Base-by-base conservation (phyloP, 148 eudicot genomes). In the Tetragonia tetragonoides region DNA sequence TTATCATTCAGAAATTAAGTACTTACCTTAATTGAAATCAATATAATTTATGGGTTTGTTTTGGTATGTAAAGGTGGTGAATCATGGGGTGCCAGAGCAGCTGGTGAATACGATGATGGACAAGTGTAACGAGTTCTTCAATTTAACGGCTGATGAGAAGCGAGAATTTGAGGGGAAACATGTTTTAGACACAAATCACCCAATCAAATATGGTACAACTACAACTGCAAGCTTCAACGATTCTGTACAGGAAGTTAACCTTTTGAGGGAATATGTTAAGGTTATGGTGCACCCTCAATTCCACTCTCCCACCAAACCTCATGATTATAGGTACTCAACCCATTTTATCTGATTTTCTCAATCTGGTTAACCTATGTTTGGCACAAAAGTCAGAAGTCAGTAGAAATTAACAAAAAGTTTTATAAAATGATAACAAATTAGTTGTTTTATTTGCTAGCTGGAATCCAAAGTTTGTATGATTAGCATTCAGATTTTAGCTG, bases 81-180 rank as follows among this genome's bases (percentile, higher is more conserved):
- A 91, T 44, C 96, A 91, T 79, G 91, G 89, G 0, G 83, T 91
- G 34, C 82, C 87, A 10, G 88, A 89, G 78, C 72, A 66, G 49
- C 16, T 86, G 74, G 84, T 81, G 86, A 79, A 75, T n/a, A 78
- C 47, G 18, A 63, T 84, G 72, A 69, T 87, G 10, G 87, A 91
- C 20, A 83, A 37, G 10, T 61, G 76, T 20, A 12, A 76, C 7
- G 84, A 78, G 18, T 89, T 91, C 39, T 88, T 87, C 77, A 60
- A 87, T 87, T 65, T 88, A 79, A 63, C 80, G 5, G 87, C 81
- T 49, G 91, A 88, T 71, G 93, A 89, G 46, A 91, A 89, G 78
- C 54, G 44, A 24, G 82, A 83, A 69, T 85, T 54, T 28, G 76
- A 80, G 80, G 90, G 83, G 41, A 86, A 74, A 56, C 73, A 87